phyloP scores from a whole-genome alignment of 768 basidiomycete genomes.

The Sporobolomyces pararoseus region DNA sequence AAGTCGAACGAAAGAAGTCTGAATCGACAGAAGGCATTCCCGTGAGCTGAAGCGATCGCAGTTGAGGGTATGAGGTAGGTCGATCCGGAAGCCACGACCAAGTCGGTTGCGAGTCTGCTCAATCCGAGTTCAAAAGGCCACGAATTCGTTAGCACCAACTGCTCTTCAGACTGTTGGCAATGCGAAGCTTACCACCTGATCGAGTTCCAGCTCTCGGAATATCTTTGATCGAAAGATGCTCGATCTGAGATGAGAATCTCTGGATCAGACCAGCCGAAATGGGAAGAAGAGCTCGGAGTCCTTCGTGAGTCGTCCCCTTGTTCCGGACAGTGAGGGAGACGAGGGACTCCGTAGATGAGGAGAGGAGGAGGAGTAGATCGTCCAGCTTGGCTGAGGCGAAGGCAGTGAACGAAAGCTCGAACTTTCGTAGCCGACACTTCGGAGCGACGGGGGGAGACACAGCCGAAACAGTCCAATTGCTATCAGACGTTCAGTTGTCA shows the following conservation, averaged over 20 bases:
- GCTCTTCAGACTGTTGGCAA: too few relatives aligned
- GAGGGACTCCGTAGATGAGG: constrained; percentile 19
- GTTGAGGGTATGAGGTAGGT: not conserved
- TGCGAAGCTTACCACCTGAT: not conserved
- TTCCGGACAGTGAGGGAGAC: constrained; percentile 25
- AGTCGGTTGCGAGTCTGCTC: not conserved
- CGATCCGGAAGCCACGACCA: constrained; percentile 20
- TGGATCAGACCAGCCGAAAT: constrained; percentile 7
- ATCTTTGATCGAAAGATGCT: constrained; percentile 26
- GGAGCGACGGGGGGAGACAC: not conserved
- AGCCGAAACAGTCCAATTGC: constrained; percentile 24
- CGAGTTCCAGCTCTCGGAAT: constrained; percentile 23
- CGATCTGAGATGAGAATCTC: not conserved
- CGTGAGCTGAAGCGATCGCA: constrained; percentile 28
- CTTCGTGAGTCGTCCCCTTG: constrained; percentile 9
- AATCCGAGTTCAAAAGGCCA: too few relatives aligned
- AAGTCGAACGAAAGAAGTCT: not conserved
- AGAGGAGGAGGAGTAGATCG: constrained; percentile 23
- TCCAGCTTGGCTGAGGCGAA: constrained; percentile 23
- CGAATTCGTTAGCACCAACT: too few relatives aligned
- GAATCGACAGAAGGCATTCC: constrained; percentile 19
- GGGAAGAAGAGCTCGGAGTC: not conserved
- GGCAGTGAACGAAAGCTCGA: constrained; percentile 37
- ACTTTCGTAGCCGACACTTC: constrained; percentile 7
- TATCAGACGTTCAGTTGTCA: not conserved